Conservation (phyloP, 2,329 filamentous ascomycete genomes). For the Graphilbum ipis-grandicollis region DNA sequence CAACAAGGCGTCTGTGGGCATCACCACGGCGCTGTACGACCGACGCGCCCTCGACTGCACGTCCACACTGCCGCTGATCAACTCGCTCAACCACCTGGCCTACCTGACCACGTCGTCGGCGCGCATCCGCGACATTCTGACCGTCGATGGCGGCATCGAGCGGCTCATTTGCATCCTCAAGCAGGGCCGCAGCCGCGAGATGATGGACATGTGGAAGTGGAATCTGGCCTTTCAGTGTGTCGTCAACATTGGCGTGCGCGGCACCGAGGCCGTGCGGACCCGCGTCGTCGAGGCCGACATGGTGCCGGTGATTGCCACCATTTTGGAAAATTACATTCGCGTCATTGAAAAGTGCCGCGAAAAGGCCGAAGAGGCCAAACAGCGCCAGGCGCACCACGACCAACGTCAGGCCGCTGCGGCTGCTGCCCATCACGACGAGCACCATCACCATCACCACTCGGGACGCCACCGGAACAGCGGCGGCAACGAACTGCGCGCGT, state of each 20-base stretch:
- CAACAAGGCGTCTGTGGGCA: conserved; percentile 91
- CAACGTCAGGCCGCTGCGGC: conserved; percentile 11
- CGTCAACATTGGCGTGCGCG: conserved; percentile 93
- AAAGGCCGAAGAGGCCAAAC: conserved; percentile 67
- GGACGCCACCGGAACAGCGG: conserved; percentile 6
- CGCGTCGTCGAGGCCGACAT: conserved; percentile 96
- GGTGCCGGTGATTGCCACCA: conserved; percentile 96
- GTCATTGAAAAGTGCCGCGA: conserved; percentile 85
- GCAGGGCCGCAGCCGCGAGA: conserved; percentile 86
- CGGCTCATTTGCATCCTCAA: conserved; percentile 94
- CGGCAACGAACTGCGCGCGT: conserved; percentile 19
- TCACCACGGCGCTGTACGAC: conserved; percentile 96
- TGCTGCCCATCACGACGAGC: conserved; percentile 13
- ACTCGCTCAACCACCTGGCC: conserved; percentile 95
- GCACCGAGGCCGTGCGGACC: conserved; percentile 84
- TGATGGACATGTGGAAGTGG: conserved; percentile 99
- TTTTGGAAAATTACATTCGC: conserved; percentile 95
- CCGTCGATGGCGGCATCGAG: conserved; percentile 96
- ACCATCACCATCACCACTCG: conserved; percentile 31
- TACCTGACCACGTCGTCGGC: conserved; percentile 97
- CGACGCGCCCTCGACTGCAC: conserved; percentile 95
- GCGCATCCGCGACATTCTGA: conserved; percentile 92
- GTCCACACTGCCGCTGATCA: conserved; percentile 91
- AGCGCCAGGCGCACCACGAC: conserved; percentile 42
- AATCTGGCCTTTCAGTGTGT: conserved; percentile 98